phyloP scores from a whole-genome alignment of 2,329 filamentous ascomycete species.

The Fusarium sp. region DNA sequence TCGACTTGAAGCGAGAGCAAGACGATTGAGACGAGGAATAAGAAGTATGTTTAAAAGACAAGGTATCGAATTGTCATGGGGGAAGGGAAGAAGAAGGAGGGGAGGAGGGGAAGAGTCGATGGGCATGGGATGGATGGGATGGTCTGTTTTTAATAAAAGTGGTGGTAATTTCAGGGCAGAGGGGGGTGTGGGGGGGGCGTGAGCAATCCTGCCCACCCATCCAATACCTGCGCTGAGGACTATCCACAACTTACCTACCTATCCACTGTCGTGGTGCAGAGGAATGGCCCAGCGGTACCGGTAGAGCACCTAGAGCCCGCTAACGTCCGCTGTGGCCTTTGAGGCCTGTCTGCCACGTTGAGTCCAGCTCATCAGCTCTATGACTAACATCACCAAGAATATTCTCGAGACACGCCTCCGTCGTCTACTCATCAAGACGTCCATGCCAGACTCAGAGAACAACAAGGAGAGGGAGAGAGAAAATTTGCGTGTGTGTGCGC shows the following conservation, averaged over 20 bases:
- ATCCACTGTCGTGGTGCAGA: background rate
- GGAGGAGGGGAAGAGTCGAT: conserved; percentile 41
- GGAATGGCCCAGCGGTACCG: conserved; percentile 4
- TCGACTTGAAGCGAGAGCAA: conserved; percentile 28
- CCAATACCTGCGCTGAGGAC: background rate
- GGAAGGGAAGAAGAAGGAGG: conserved; percentile 40
- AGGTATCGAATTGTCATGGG: conserved; percentile 41
- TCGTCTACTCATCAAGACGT: background rate
- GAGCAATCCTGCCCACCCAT: conserved; percentile 13
- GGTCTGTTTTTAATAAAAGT: conserved; percentile 48
- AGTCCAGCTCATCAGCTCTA: background rate
- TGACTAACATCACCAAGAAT: background rate
- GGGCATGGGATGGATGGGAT: conserved; percentile 45
- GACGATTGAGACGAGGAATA: conserved; percentile 19
- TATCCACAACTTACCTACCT: background rate
- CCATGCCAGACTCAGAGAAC: background rate
- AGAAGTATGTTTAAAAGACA: conserved; percentile 32
- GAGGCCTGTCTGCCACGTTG: background rate
- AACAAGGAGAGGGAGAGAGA: background rate
- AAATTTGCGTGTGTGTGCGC: conserved; percentile 5
- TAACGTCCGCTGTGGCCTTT: conserved; percentile 9
- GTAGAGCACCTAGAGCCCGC: conserved; percentile 16
- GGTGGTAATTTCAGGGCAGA: conserved; percentile 42
- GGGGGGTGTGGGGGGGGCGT: conserved; percentile 34
- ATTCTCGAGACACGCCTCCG: background rate